Evolutionary conservation across 805 yeast genomes (phyloP).

Genomic region (Wilhelminamyces savonicus): DNA sequence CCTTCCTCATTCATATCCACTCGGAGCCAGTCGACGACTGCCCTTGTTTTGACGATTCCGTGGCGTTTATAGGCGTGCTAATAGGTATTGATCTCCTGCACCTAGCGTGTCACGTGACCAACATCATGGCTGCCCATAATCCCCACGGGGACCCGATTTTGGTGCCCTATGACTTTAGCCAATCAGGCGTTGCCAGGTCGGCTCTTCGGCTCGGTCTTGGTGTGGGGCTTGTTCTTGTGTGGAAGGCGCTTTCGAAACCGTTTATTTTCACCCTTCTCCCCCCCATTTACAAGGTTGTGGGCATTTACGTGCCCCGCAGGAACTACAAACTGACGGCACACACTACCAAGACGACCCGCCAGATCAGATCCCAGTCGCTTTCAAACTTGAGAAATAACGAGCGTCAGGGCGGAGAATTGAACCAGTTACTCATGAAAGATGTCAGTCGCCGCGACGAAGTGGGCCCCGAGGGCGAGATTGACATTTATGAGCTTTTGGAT

Average conservation of each 20-base stretch:
- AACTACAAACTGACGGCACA: slow-evolving; percentile 34
- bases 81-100: slow-evolving; percentile 66
- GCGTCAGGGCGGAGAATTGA: slow-evolving; percentile 17
- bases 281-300: slow-evolving; percentile 46
- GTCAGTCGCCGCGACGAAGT: slow-evolving; percentile 21
- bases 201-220: slow-evolving; percentile 55
- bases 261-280: slow-evolving; percentile 50
- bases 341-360: slow-evolving; percentile 22
- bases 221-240: slow-evolving; percentile 49
- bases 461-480: slow-evolving; percentile 35
- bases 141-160: slow-evolving; percentile 22
- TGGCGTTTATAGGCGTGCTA: slow-evolving; percentile 86
- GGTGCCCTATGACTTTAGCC: slow-evolving; percentile 35
- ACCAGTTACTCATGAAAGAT: slow-evolving; percentile 17
- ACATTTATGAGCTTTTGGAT: slow-evolving; percentile 34
- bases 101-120: slow-evolving; percentile 38
- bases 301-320: slow-evolving; percentile 33
- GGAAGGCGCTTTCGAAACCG: slow-evolving; percentile 77
- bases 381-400: slow-evolving; percentile 28
- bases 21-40: slow-evolving; percentile 87
- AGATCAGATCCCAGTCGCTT: slow-evolving; percentile 33
- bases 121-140: slow-evolving; percentile 15
- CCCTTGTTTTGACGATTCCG: slow-evolving; percentile 94
- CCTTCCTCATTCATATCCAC: slow-evolving; percentile 57
- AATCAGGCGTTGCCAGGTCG: slow-evolving; percentile 37